Evolutionary conservation across 371 early-diverging fungal genomes (phyloP), one percentile per base, ranked within the genome.

Genomic region (Entomophthora muscae): DNA sequence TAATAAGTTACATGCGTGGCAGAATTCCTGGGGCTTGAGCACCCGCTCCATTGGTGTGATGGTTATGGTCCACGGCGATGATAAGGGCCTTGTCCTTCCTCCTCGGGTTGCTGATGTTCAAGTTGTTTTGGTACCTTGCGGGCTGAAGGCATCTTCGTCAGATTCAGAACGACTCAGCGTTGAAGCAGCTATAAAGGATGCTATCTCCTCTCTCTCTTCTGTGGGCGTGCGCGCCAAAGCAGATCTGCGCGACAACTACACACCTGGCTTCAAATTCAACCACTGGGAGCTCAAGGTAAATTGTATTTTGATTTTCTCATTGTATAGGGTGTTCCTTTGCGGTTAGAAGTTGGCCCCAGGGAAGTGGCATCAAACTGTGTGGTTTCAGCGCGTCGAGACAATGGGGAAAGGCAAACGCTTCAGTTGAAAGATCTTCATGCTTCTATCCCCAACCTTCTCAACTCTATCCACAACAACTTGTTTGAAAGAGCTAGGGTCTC

Each of bases 1-100:
- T 54, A 82, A 82, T 69, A 83, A 82, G 69, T 68, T 75, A 57
- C 80, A 86, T 67, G 99, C 98, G 33, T 98, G 94, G 91, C 99
- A 99, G 77, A 99, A 98, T 81, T 98, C 98, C 31, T 99, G 99
- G 99, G 99, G 99, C 68, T 68, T 99, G 56, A 90, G 99, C 61
- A 99, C 99, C 31, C 88, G 99, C 70, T 90, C 93, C n/a, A 93
- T 99, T 71, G 99, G 99, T 75, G 96, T 98, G 63, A 90, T 97
- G 88, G 92, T 96, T 57, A 98, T 99, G 98, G 82, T 93, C n/a
- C 99, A 99, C 75, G 90, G 95, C 71, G 99, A 99, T 72, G 88
- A 99, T 76, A 93, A 93, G 83, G 99, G 99, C 63, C 79, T 99
- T 63, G 98, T 99, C 21, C 73, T 99, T 65, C 99, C 99, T 66